phyloP scores from a whole-genome alignment of 1,139 yeast genomes.

The Trichomonascaceae sp. region DNA sequence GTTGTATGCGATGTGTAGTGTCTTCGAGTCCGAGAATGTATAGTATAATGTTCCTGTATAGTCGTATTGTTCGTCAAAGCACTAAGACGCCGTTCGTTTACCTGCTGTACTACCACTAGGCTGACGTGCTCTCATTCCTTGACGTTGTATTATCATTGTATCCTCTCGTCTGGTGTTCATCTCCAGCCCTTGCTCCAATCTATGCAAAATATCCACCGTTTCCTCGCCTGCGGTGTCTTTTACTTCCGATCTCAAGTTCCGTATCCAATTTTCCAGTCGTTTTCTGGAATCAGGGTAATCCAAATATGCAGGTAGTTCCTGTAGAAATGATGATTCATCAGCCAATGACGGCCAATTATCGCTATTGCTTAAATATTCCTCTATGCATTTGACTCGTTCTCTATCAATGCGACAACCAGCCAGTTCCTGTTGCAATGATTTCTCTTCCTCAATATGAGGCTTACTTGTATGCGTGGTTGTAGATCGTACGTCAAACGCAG shows the following conservation, averaged over 20 bases:
- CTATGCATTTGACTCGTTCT: constrained; percentile 17
- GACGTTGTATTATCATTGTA: no score
- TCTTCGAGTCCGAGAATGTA: no score
- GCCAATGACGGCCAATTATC: constrained; percentile 2
- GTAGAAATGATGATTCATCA: not conserved
- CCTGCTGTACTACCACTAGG: no score
- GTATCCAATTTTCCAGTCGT: not conserved
- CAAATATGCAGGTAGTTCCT: not conserved
- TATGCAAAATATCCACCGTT: not conserved
- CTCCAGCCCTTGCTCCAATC: not conserved
- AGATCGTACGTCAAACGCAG: constrained; percentile 7
- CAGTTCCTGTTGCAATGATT: constrained; percentile 3
- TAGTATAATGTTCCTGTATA: no score
- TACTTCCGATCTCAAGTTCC: not conserved
- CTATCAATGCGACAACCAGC: constrained; percentile 19
- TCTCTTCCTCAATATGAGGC: not conserved
- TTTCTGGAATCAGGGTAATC: constrained; percentile 1
- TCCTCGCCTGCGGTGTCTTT: not conserved
- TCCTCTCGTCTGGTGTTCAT: no score
- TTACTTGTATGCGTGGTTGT: not conserved
- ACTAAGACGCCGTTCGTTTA: no score
- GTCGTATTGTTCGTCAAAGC: not conserved
- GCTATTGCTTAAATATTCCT: constrained; percentile 7
- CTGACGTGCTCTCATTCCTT: no score
- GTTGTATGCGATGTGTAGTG: no score